These are phyloP conservation scores for Talaromyces sp. DNA, from an alignment of 2,329 filamentous ascomycete genomes.

Conservation along the genomic window DNA sequence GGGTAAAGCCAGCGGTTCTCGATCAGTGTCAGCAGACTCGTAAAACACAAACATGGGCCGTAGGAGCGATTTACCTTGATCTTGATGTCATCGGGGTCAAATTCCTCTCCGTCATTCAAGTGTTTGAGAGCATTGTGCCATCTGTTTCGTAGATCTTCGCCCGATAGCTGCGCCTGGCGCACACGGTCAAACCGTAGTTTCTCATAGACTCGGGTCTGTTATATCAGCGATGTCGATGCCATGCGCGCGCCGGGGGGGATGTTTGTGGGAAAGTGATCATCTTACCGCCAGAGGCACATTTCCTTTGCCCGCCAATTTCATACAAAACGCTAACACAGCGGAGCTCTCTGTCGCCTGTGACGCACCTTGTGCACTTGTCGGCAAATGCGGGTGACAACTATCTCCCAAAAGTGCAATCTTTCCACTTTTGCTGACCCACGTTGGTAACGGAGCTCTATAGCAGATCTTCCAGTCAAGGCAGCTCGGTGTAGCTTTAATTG, in stretches of 20 bases:
- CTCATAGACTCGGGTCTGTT: constrained; percentile 18
- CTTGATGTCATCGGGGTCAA: constrained; percentile 44
- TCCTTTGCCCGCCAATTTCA: constrained; percentile 11
- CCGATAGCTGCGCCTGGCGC: constrained; percentile 19
- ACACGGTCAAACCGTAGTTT: constrained; percentile 21
- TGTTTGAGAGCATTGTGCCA: constrained; percentile 20
- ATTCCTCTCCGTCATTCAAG: constrained; percentile 25
- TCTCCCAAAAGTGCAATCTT: constrained; percentile 26
- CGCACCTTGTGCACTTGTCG: constrained; percentile 62
- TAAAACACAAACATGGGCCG: background rate
- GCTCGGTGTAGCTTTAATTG: constrained; percentile 18
- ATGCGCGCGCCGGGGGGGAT: background rate
- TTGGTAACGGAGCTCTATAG: constrained; percentile 8
- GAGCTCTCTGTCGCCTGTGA: constrained; percentile 66
- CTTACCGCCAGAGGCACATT: constrained; percentile 12
- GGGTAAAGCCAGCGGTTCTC: constrained; percentile 46
- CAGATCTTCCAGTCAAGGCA: constrained; percentile 14
- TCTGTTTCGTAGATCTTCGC: constrained; percentile 19
- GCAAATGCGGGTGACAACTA: constrained; percentile 64
- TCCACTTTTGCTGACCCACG: constrained; percentile 12
- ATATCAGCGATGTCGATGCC: background rate
- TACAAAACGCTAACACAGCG: constrained; percentile 26
- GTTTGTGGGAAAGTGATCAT: constrained; percentile 10
- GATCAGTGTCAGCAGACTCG: background rate
- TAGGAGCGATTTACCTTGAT: constrained; percentile 26